These are phyloP conservation scores for Aureobasidium uvarum DNA, from an alignment of 2,329 filamentous ascomycete genomes.

Conservation along the genomic window DNA sequence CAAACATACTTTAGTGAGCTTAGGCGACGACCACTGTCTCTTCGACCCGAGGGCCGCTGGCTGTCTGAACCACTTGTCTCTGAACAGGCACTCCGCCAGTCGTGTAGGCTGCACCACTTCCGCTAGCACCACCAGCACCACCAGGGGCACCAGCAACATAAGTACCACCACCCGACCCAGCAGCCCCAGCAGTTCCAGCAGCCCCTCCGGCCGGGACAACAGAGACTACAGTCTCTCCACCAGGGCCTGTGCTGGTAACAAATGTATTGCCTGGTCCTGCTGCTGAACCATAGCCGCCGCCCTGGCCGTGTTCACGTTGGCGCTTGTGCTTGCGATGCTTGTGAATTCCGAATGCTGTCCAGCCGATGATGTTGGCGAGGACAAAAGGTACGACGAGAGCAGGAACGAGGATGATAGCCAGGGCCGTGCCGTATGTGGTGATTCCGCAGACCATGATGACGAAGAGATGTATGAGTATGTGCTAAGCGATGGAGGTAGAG, in stretches of 20 bases:
- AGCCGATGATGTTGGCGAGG: background rate
- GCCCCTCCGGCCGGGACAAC: background rate
- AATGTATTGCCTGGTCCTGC: background rate
- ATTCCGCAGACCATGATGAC: background rate
- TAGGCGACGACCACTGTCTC: background rate
- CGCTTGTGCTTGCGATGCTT: constrained; percentile 8
- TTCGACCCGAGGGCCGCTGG: background rate
- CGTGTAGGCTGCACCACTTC: background rate
- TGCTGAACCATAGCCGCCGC: background rate
- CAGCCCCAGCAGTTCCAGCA: background rate
- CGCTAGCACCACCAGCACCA: background rate
- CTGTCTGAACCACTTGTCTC: background rate
- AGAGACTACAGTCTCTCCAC: background rate
- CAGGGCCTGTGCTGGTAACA: background rate
- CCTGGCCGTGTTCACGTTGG: background rate
- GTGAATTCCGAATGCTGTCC: background rate
- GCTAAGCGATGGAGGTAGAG: background rate
- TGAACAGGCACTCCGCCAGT: constrained; percentile 2
- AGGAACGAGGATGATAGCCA: background rate
- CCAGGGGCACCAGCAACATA: background rate
- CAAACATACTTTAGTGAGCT: constrained; percentile 5
- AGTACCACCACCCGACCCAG: background rate
- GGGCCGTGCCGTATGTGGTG: background rate
- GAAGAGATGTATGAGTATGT: background rate
- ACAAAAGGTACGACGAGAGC: background rate